Evolutionary conservation across 2,329 filamentous ascomycete genomes (phyloP).

Genomic region (Pseudohalonectria lignicola): DNA sequence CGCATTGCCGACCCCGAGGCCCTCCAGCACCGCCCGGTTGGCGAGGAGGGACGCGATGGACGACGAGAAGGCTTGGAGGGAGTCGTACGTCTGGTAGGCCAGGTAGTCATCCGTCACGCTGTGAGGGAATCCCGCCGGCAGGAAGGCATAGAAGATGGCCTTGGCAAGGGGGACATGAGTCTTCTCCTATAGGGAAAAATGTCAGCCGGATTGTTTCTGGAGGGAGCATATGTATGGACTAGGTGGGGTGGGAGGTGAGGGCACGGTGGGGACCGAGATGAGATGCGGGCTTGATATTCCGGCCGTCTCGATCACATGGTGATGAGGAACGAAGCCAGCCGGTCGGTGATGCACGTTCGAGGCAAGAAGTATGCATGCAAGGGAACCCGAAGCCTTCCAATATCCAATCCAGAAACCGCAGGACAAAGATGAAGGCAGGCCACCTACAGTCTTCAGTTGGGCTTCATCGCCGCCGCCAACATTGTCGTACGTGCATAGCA

Average conservation of each 20-base stretch:
- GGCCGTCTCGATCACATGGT: too few relatives aligned
- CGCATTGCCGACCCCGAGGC: constrained; percentile 74
- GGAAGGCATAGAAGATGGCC: constrained; percentile 56
- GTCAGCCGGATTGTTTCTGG: too few relatives aligned
- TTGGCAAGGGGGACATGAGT: constrained; percentile 23
- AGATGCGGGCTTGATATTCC: too few relatives aligned
- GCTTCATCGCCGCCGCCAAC: constrained; percentile 10
- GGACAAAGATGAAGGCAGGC: too few relatives aligned
- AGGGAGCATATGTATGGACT: background rate
- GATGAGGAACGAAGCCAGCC: too few relatives aligned
- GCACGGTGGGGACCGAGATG: background rate
- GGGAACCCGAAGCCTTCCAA: too few relatives aligned
- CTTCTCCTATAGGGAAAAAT: constrained; percentile 16
- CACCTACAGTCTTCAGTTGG: constrained; percentile 13
- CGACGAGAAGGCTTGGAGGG: constrained; percentile 73
- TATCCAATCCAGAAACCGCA: too few relatives aligned
- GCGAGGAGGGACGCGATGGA: constrained; percentile 72
- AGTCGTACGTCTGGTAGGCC: constrained; percentile 60
- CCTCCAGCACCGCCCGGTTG: constrained; percentile 69
- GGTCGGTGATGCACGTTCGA: too few relatives aligned
- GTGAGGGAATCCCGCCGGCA: constrained; percentile 80
- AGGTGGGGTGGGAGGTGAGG: background rate
- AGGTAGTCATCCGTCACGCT: constrained; percentile 81
- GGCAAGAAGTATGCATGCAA: too few relatives aligned
- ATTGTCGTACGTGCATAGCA: constrained; percentile 20